Evolutionary conservation across 1,284 basidiomycete species (phyloP), one percentile per base, ranked within the genome.

Genomic region (Albatrellus sp.): DNA sequence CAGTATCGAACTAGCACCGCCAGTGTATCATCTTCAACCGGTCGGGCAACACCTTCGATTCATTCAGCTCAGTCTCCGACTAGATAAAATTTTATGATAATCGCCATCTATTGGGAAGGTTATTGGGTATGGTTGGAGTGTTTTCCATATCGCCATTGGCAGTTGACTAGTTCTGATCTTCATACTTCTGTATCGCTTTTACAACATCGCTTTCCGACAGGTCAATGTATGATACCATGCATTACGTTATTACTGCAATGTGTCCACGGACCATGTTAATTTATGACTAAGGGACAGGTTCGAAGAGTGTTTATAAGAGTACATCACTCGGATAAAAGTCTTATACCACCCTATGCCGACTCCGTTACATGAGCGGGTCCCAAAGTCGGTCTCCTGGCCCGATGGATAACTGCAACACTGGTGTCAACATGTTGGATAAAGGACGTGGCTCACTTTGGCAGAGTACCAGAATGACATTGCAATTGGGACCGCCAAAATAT

Each of bases 1-100:
- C 82, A 85, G 51, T 89, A 89, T 61, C 73, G 84, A 44, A 73
- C 80, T 14, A 86, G 82, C 57, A 74, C 74, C 33, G 56, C 69
- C 40, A 82, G 80, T 57, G 38, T 28, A n/a, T 75, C 72, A 10
- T 80, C 79, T 14, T 77, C 75, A 2, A 70, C 71, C 31, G 68
- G 64, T 30, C 58, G 59, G 28, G 47, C 58, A 14, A 57, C 57
- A 24, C 48, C 58, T 14, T 46, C 38, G 3, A 29, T 48, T 16
- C 36, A 44, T 38, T 45, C 39, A 17, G 42, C 45, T 12, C 47
- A 16, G 14, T 36, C 35, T 36, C 35, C 19, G 4, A 3, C 24
- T 24, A 24, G 24, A 3, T 24, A 7, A 24, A 7, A 24, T 24
- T 24, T 24, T n/a, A n/a, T 17, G 20, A 34, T 19, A 16, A 24